Evolutionary conservation across 306 rosid genomes (phyloP).

Genomic region (Hippophae rhamnoides): DNA sequence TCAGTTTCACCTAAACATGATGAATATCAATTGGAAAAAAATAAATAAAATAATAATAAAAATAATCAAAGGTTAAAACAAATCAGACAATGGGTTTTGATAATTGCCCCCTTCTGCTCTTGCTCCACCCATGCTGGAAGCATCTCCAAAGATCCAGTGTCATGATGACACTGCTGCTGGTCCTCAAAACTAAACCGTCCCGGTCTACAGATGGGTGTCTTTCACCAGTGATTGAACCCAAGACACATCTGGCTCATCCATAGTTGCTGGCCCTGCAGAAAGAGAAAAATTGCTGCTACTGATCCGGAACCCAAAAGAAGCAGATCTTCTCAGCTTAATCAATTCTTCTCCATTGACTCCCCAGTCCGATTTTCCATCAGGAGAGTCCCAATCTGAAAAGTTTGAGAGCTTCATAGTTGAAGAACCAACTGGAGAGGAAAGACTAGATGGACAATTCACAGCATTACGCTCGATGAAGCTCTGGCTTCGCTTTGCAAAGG

Average conservation of each 20-base stretch:
- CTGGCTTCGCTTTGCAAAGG: conserved; percentile 58
- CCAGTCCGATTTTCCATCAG: conserved; percentile 71
- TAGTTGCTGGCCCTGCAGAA: conserved; percentile 13
- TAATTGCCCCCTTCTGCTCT: conserved; percentile 52
- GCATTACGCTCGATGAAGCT: conserved; percentile 51
- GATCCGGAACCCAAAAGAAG: conserved; percentile 55
- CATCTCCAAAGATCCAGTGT: conserved; percentile 29
- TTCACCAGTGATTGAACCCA: conserved; percentile 71
- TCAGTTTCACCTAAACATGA: no score
- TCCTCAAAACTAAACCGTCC: conserved; percentile 31
- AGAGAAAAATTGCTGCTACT: conserved; percentile 20
- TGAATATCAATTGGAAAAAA: no score
- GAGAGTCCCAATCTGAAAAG: conserved; percentile 59
- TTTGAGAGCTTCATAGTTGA: conserved; percentile 22
- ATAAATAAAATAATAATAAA: no score
- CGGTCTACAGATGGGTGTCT: conserved; percentile 35
- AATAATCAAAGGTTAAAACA: no score
- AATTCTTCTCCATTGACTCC: conserved; percentile 49
- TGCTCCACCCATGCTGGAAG: conserved; percentile 56
- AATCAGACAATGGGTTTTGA: conserved; percentile 7
- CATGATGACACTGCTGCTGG: conserved; percentile 37
- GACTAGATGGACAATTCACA: conserved; percentile 30
- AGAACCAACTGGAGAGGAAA: conserved; percentile 36
- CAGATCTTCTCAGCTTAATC: conserved; percentile 53
- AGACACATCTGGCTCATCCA: conserved; percentile 50